A percentile compares a stretch with the other conserved stretches of the same genome.
These are phyloP conservation scores for Candida pseudoglaebosa DNA, from an alignment of 805 yeast species.

Conservation along the genomic window DNA sequence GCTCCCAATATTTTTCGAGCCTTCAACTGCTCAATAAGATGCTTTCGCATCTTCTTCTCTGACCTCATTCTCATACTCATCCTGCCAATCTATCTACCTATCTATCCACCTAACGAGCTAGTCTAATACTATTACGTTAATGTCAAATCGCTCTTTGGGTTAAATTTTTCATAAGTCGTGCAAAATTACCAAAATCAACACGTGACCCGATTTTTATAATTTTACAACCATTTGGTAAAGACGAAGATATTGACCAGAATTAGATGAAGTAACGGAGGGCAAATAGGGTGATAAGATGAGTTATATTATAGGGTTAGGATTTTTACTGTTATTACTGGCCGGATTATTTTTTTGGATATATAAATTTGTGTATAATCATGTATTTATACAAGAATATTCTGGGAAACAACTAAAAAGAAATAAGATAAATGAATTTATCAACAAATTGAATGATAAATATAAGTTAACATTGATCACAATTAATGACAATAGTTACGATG, in stretches of 20 bases:
- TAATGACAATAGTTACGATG: constrained; percentile 9
- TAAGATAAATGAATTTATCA: constrained; percentile 23
- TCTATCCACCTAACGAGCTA: no score
- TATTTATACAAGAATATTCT: constrained; percentile 14
- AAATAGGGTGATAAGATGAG: neutral
- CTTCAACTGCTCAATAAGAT: constrained; percentile 42
- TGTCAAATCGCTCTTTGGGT: no score
- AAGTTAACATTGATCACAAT: constrained; percentile 14
- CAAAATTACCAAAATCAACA: neutral
- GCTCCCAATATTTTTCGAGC: constrained; percentile 41
- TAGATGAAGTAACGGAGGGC: neutral
- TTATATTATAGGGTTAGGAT: constrained; percentile 1
- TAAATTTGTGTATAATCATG: constrained; percentile 11
- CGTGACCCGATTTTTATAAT: no score
- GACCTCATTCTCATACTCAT: constrained; percentile 34
- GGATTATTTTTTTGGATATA: constrained; percentile 9
- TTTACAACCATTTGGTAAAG: no score
- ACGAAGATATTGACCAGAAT: neutral
- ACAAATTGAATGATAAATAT: constrained; percentile 14
- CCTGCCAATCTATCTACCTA: neutral
- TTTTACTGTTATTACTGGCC: constrained; percentile 1
- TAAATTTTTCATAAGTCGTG: neutral
- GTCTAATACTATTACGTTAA: no score
- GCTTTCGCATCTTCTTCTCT: constrained; percentile 46
- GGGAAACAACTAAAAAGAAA: constrained; percentile 9